Evolutionary conservation across 1,284 basidiomycete genomes (phyloP), one percentile per base, ranked within the genome.

Genomic region (Porodaedalea pini): DNA sequence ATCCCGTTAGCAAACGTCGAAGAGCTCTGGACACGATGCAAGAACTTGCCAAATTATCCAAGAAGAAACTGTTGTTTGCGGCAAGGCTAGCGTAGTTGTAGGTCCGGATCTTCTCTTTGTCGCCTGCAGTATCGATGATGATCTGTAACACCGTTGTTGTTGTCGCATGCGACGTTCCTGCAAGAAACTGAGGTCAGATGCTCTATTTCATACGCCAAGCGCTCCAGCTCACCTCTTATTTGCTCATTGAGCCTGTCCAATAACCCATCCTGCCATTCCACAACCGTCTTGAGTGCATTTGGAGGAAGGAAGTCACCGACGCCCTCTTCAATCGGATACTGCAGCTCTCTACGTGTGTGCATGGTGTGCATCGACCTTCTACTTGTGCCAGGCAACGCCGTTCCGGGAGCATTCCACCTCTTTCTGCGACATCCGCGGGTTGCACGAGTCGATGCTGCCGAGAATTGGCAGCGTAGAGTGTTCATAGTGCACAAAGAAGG

Each of bases 21-120:
- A n/a, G n/a, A n/a, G n/a, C n/a, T n/a, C n/a, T n/a, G n/a, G n/a
- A n/a, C n/a, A n/a, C n/a, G n/a, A n/a, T n/a, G n/a, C n/a, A 31
- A 50, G 21, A 45, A 81, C 91, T 60, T 71, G 95, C 92, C 45
- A 99, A 77, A 57, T 79, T 79, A 65, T 90, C 82, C 27, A 99
- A 80, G 79, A 98, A 99, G 79, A 94, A 99, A 66, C 86, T 87
- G 71, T 98, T 98, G 76, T 99, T 99, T 62, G 98, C 77, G 10
- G 96, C 92, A 53, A 93, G 82, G 61, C 89, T 90, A 2, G 94
- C 94, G 67, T 95, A 94, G 74, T 93, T 97, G 75, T 95, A 98
- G 36, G 86, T 85, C 48, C 95, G 74, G 2, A 85, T 80, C 60
- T 83, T 75, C 36, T 79, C 76, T 40, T 82, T 81, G 54, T 86